Evolutionary conservation across 805 yeast genomes (phyloP).

Genomic region (Sporopachydermia quercuum): DNA sequence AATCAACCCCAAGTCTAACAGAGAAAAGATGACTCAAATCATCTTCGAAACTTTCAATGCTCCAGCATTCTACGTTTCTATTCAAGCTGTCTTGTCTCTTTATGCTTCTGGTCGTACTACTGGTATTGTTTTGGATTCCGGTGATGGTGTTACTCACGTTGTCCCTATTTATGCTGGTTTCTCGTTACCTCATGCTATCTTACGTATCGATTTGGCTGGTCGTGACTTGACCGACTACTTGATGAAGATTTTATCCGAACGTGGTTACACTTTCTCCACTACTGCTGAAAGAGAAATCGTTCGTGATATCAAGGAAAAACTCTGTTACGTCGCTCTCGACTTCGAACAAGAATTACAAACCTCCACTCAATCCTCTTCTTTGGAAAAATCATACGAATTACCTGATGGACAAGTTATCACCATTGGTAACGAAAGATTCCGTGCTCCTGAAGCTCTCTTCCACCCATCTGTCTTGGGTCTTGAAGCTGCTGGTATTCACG

Average conservation of each 20-base stretch:
- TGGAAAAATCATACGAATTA: constrained; percentile 97
- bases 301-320: constrained; percentile 92
- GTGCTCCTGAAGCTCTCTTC: constrained; percentile 99
- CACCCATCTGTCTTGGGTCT: constrained; percentile 83
- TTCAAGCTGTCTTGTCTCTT: constrained; percentile 95
- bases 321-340: constrained; percentile 97
- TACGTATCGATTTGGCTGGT: constrained; percentile 98
- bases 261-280: constrained; percentile 97
- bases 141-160: constrained; percentile 99
- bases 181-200: constrained; percentile 97
- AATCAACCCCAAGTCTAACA: constrained; percentile 98
- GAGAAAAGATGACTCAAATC: constrained; percentile 99
- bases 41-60: constrained; percentile 98
- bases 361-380: constrained; percentile 93
- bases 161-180: constrained; percentile 99
- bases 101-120: constrained; percentile 99
- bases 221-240: constrained; percentile 98
- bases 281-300: constrained; percentile 98
- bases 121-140: constrained; percentile 98
- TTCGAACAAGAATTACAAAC: constrained; percentile 99
- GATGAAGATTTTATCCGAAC: constrained; percentile 96
- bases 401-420: constrained; percentile 99
- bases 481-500: constrained; percentile 99
- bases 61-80: constrained; percentile 97
- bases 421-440: constrained; percentile 99